Evolutionary conservation across 2,329 filamentous ascomycete genomes (phyloP).

Genomic region (Cytospora mali): DNA sequence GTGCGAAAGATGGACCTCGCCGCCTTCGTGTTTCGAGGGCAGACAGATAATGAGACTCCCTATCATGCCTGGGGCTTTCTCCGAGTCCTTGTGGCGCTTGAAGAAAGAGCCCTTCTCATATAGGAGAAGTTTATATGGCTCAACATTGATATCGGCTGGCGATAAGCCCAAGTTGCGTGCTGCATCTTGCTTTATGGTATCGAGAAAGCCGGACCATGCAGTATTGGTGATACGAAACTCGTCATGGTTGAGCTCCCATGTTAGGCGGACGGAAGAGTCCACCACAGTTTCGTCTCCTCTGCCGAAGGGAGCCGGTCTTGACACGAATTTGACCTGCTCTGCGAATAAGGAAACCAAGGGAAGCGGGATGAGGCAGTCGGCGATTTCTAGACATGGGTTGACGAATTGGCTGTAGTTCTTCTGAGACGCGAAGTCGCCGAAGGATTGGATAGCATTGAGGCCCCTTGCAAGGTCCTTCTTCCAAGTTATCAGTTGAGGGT

Average conservation of each 20-base stretch:
- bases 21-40: conserved; percentile 48
- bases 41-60: conserved; percentile 50
- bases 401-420: not conserved
- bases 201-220: conserved; percentile 28
- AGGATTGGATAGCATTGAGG: not conserved
- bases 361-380: conserved; percentile 32
- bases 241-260: not conserved
- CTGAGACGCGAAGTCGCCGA: not conserved
- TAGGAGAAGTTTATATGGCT: conserved; percentile 47
- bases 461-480: not conserved
- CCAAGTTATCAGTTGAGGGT: not conserved
- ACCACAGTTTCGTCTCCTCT: conserved; percentile 40
- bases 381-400: conserved; percentile 36
- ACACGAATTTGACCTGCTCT: conserved; percentile 32
- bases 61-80: conserved; percentile 49
- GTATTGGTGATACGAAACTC: not conserved
- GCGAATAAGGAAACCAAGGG: conserved; percentile 34
- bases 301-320: conserved; percentile 40
- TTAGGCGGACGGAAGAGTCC: not conserved
- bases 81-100: conserved; percentile 47
- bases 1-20: conserved; percentile 41
- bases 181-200: conserved; percentile 33
- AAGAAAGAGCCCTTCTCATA: conserved; percentile 52
- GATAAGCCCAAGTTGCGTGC: conserved; percentile 36
- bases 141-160: conserved; percentile 30